phyloP scores from a whole-genome alignment of 2,329 filamentous ascomycete genomes.

The Phialocephala subalpina region DNA sequence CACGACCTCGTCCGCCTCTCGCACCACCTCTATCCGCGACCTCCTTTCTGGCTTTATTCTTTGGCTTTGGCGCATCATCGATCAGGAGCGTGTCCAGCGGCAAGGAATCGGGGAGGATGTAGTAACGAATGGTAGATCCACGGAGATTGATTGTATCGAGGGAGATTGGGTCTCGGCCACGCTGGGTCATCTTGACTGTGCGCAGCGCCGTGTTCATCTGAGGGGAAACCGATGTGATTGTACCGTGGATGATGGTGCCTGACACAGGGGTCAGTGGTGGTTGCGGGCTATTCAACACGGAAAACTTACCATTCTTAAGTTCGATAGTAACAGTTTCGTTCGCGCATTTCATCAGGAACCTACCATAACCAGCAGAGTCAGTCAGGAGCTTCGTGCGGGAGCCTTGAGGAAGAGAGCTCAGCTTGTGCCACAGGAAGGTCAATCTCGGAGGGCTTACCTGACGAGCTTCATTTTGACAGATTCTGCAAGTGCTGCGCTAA shows the following conservation, averaged over 20 bases:
- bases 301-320: slow-evolving; percentile 86
- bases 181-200: slow-evolving; percentile 95
- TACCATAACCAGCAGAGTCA: slow-evolving; percentile 51
- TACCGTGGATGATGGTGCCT: slow-evolving; percentile 97
- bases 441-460: slow-evolving; percentile 68
- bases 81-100: slow-evolving; percentile 95
- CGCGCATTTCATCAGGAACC: slow-evolving; percentile 99
- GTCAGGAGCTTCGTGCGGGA: slow-evolving; percentile 46
- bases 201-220: slow-evolving; percentile 98
- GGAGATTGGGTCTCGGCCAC: slow-evolving; percentile 84
- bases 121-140: slow-evolving; percentile 95
- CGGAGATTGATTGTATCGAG: slow-evolving; percentile 97
- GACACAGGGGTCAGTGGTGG: slow-evolving; percentile 3
- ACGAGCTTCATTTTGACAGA: slow-evolving; percentile 88
- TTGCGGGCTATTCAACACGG: background rate
- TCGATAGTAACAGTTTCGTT: slow-evolving; percentile 99
- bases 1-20: slow-evolving; percentile 54
- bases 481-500: background rate
- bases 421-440: slow-evolving; percentile 47
- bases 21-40: slow-evolving; percentile 60
- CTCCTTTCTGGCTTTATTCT: slow-evolving; percentile 99
- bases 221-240: slow-evolving; percentile 94
- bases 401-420: slow-evolving; percentile 55
- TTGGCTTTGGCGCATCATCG: slow-evolving; percentile 96
- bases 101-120: slow-evolving; percentile 93